Base-by-base conservation (phyloP, 2,329 filamentous ascomycete genomes). In the Pyrenophora graminea region DNA sequence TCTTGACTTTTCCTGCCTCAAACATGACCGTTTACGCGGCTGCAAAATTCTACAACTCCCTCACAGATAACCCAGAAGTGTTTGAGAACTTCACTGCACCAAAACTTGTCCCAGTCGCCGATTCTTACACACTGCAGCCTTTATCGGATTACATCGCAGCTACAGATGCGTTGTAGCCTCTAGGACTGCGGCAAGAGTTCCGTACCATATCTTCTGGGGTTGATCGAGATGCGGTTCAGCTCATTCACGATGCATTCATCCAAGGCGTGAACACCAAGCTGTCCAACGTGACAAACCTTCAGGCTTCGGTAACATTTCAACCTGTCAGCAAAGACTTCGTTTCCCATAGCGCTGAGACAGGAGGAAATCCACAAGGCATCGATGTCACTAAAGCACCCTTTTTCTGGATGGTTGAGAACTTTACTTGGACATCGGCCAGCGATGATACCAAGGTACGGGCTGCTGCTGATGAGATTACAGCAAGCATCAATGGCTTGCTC, bases 41-140 rank as follows among this genome's bases (percentile, higher is more conserved):
- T 15, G 51, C 51, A 4, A 55, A 55, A 44, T 65, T 63, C 17
- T 59, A 64, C 55, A 57, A 66, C 27, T 63, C 61, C 3, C 19
- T 45, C 15, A 52, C 41, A 2, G 43, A 60, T 23, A 59, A 48
- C 13, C 45, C 55, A 0, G 34, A 25, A 10, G 53, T 44, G 2
- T 63, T 61, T n/a, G 55, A 60, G 18, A 65, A 65, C 36, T 63
- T 65, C 33, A 65, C 58, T 6, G 53, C 60, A 1, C 62, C 60
- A 3, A 48, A 40, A 13, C 38, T 66, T 2, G 37, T 49, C 2
- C 55, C 61, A 1, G 36, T 59, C 10, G 51, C 56, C 15, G 56
- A 64, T 31, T 53, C 53, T 15, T 58, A 61, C 17, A 30, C 49
- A 8, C 23, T 56, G 5, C 62, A 56, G 32, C 43, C 57, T 1